Percentiles rank a stretch among this genome's conserved stretches.
Evolutionary conservation across 2,329 filamentous ascomycete species (phyloP).

Genomic region (Fonsecaea multimorphosa): DNA sequence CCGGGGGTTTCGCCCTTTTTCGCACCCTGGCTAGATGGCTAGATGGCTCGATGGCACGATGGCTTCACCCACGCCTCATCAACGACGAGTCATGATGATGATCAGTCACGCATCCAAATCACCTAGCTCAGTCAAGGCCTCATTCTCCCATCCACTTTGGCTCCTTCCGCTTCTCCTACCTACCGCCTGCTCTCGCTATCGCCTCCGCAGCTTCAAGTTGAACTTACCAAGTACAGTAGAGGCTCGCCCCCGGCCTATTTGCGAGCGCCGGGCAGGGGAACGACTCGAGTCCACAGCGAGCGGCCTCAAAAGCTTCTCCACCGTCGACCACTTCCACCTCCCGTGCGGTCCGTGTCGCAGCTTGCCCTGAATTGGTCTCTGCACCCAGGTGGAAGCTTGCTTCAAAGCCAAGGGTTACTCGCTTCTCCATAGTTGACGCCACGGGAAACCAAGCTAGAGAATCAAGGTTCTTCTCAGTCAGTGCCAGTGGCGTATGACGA

Average conservation of each 20-base stretch:
- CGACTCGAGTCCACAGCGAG: slow-evolving; percentile 2
- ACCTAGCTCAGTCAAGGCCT: not conserved
- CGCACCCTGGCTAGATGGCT: slow-evolving; percentile 1
- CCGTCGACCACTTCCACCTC: not conserved
- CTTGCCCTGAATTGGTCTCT: slow-evolving; percentile 17
- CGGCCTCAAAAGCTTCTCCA: slow-evolving; percentile 2
- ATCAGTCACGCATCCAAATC: not conserved
- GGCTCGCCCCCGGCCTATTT: not conserved
- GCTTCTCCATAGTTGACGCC: slow-evolving; percentile 10
- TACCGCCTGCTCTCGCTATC: not conserved
- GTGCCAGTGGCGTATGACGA: not conserved
- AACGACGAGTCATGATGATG: not conserved
- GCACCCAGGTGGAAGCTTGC: slow-evolving; percentile 3
- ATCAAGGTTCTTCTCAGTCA: not conserved
- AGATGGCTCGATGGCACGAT: too few relatives aligned
- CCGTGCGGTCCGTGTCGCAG: slow-evolving; percentile 23
- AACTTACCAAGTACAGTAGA: not conserved
- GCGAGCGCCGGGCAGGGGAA: not conserved
- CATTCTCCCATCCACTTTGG: not conserved
- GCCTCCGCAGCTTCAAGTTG: not conserved
- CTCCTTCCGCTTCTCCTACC: not conserved
- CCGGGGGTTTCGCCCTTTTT: not conserved
- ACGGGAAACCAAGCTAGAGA: slow-evolving; percentile 1
- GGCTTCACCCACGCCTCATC: not conserved
- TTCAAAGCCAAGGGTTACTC: slow-evolving; percentile 5